Base-by-base conservation (phyloP, 2,329 filamentous ascomycete genomes). In the Phaeosphaeria sp. region DNA sequence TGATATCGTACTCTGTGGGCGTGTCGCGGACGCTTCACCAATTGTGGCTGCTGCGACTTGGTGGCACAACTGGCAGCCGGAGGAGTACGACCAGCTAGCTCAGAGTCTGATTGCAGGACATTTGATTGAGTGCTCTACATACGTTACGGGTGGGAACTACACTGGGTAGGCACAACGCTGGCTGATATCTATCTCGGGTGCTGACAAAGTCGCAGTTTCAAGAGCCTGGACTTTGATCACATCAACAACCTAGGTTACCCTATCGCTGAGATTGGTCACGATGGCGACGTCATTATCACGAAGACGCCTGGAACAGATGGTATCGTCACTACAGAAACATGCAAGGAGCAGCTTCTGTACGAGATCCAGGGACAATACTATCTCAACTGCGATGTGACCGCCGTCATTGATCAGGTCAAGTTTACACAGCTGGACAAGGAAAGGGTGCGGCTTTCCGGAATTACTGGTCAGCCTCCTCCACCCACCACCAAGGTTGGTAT, bases 1-100 rank as follows among this genome's bases (percentile, higher is more conserved):
- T 22, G 74, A 77, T 57, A 75, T 76, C 22, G 68, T 77, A 39
- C 72, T 77, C 25, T 64, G 65, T 2, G 74, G 74, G 13, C 56
- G 74, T 42, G 72, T 75, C 7, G 66, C 74, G 18, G 74, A 77
- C 55, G 73, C 72, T 1, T 71, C 64, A 57, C 74, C 74, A 4
- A 72, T 86, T 0, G 85, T 87, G 56, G 85, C 82, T 0, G 83
- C 84, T 0, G 84, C 84, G 0, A 81, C 80, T 64, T 87, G 79
- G 74, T 87, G 84, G 81, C 79, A 87, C 51, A 72, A 77, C 1
- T 88, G 84, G 85, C 57, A 61, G 0, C 77, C 81, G 17, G 77
- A 74, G 0, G 77, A 82, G 21, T 84, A 80, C 20, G 80, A 87
- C 56, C 63, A 75, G 20, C 74, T 87, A 5, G 85, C 79, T 0